Conservation (phyloP, 2,329 filamentous ascomycete genomes). For the Scedosporium minutisporum region DNA sequence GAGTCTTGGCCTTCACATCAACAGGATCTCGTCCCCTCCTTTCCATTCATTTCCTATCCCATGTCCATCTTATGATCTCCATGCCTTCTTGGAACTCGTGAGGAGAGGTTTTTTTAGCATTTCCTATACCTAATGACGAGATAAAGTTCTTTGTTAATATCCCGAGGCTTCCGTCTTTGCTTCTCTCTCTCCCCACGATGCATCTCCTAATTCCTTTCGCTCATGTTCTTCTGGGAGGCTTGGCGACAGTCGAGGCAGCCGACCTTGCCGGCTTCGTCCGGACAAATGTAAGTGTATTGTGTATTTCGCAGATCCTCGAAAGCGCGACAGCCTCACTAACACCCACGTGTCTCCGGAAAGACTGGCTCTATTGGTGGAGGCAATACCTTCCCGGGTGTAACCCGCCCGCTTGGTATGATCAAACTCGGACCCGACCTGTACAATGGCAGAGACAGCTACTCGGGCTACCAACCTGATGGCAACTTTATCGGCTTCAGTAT, state of each 20-base stretch:
- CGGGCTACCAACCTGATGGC: slow-evolving; percentile 39
- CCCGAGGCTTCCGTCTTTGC: neutral
- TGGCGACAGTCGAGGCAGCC: neutral
- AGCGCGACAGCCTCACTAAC: neutral
- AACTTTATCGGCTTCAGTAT: slow-evolving; percentile 51
- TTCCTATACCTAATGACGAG: no score
- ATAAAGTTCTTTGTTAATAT: no score
- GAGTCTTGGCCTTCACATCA: no score
- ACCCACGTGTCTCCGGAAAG: slow-evolving; percentile 15
- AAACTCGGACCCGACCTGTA: slow-evolving; percentile 41
- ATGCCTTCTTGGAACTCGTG: no score
- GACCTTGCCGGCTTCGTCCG: slow-evolving; percentile 24
- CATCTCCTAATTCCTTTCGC: neutral
- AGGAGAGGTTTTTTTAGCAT: no score
- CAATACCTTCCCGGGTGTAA: slow-evolving; percentile 41
- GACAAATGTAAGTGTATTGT: slow-evolving; percentile 19
- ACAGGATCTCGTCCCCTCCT: no score
- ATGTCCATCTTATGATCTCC: no score
- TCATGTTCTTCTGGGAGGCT: neutral
- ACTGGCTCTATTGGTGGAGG: slow-evolving; percentile 35
- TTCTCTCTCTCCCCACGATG: neutral
- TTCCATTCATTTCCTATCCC: no score
- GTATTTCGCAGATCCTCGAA: neutral
- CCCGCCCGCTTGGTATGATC: slow-evolving; percentile 35
- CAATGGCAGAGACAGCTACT: slow-evolving; percentile 40